Evolutionary conservation across 129 eudicot species (phyloP).

Genomic region (Mikania micrantha): DNA sequence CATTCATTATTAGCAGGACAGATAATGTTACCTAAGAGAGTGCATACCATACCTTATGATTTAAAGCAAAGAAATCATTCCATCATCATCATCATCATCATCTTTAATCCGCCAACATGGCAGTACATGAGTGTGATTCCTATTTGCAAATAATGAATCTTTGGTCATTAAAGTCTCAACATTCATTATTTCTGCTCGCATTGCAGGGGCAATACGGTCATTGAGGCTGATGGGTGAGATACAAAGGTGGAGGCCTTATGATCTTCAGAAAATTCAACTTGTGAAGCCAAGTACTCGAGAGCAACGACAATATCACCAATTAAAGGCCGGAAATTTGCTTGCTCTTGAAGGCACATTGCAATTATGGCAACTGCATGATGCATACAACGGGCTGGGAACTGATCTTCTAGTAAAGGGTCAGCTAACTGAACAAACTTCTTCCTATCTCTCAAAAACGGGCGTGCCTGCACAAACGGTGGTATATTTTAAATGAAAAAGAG

Average conservation of each 20-base stretch:
- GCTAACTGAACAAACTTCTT: constrained; percentile 55
- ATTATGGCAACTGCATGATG: constrained; percentile 71
- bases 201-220: constrained; percentile 2
- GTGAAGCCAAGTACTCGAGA: constrained; percentile 64
- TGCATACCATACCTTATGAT: constrained; percentile 26
- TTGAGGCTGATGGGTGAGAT: constrained; percentile 16
- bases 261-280: constrained; percentile 38
- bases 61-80: background rate
- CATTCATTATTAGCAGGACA: background rate
- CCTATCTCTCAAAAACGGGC: constrained; percentile 58
- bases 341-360: constrained; percentile 80
- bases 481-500: background rate
- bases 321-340: constrained; percentile 61
- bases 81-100: background rate
- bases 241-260: constrained; percentile 24
- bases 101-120: background rate
- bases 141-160: constrained; percentile 3
- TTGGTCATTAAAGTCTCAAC: background rate
- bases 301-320: constrained; percentile 75
- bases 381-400: constrained; percentile 45
- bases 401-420: constrained; percentile 61
- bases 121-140: background rate
- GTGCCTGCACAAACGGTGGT: constrained; percentile 41
- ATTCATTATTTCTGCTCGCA: background rate
- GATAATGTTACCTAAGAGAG: too few species aligned